Conservation (phyloP, 345 rosid genomes). For the Syzygium aromaticum region DNA sequence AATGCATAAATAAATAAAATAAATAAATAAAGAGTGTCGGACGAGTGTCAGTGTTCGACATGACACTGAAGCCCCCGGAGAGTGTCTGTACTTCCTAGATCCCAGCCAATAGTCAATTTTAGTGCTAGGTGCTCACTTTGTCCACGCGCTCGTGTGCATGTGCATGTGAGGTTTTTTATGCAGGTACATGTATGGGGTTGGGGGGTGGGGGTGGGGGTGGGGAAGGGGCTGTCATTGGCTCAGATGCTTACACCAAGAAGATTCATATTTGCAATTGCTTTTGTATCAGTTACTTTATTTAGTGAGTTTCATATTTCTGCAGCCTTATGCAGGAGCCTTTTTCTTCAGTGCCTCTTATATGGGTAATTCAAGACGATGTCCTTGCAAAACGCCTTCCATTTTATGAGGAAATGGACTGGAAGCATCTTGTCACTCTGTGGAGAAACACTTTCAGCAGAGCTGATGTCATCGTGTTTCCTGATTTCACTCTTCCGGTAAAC, state of each 20-base stretch:
- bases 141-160: not conserved
- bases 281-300: constrained; percentile 27
- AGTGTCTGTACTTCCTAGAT: no score
- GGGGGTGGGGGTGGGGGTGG: not conserved
- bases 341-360: constrained; percentile 76
- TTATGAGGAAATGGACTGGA: constrained; percentile 53
- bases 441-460: constrained; percentile 71
- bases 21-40: no score
- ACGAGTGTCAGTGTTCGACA: no score
- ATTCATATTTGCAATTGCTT: constrained; percentile 6
- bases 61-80: no score
- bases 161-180: not conserved
- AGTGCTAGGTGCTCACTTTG: not conserved
- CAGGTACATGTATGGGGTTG: not conserved
- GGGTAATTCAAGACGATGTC: constrained; percentile 86
- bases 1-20: no score
- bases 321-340: constrained; percentile 99
- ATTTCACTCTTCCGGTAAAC: constrained; percentile 74
- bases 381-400: constrained; percentile 71
- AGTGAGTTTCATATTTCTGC: constrained; percentile 64
- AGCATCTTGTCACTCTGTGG: constrained; percentile 67
- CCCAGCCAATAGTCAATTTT: not conserved
- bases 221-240: not conserved
- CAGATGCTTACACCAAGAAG: not conserved
- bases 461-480: constrained; percentile 67